Conservation (phyloP, 768 basidiomycete genomes). For the Chalciporus chontae region DNA sequence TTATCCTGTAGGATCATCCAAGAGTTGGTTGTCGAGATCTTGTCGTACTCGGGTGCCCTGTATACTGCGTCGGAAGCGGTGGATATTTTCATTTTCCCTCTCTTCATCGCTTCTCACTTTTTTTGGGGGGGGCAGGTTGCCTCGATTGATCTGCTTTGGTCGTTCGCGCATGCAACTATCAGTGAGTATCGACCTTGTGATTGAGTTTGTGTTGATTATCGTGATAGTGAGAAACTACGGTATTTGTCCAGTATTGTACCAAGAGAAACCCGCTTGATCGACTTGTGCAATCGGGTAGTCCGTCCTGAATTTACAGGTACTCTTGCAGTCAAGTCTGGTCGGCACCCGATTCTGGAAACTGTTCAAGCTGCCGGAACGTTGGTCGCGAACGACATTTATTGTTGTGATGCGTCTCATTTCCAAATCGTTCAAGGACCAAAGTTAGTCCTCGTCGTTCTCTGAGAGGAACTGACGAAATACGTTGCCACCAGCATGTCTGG, state of each 20-base stretch:
- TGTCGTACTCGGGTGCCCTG: conserved; percentile 71
- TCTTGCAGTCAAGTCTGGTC: conserved; percentile 82
- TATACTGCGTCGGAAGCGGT: conserved; percentile 93
- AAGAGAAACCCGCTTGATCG: neutral
- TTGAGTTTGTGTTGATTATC: neutral
- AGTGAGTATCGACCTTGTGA: conserved; percentile 43
- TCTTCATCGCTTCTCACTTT: neutral
- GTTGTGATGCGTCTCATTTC: conserved; percentile 78
- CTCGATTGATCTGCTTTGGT: conserved; percentile 84
- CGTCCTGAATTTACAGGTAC: conserved; percentile 92
- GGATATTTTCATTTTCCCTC: neutral
- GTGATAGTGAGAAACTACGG: conserved; percentile 49
- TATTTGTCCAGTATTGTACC: conserved; percentile 9
- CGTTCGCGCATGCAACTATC: conserved; percentile 81
- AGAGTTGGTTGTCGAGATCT: conserved; percentile 67
- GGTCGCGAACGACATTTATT: conserved; percentile 89
- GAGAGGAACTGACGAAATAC: neutral
- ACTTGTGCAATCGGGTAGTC: conserved; percentile 39
- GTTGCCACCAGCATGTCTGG: conserved; percentile 55
- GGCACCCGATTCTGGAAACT: conserved; percentile 84
- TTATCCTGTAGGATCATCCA: conserved; percentile 61
- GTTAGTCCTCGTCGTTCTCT: conserved; percentile 38
- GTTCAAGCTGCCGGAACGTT: conserved; percentile 64
- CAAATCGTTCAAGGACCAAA: conserved; percentile 92
- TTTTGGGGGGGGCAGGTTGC: conserved; percentile 78